These are phyloP conservation scores for Ascochyta koolunga DNA, from an alignment of 2,329 filamentous ascomycete species.

Conservation along the genomic window DNA sequence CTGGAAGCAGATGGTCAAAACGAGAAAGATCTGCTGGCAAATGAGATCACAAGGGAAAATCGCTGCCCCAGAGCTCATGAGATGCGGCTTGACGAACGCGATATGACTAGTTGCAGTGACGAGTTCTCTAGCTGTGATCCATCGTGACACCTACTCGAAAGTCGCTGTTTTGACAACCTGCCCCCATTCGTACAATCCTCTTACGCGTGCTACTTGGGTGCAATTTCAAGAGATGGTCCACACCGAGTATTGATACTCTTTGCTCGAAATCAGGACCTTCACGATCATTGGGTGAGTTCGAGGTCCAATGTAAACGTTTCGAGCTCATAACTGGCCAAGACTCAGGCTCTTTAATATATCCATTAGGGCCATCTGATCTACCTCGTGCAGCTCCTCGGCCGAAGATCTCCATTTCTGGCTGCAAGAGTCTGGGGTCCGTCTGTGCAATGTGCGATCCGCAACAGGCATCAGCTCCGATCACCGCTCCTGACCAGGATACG, in stretches of 20 bases:
- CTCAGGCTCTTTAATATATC: constrained; percentile 29
- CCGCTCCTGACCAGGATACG: constrained; percentile 18
- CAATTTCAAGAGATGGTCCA: neutral
- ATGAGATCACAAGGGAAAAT: neutral
- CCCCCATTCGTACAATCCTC: neutral
- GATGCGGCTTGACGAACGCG: neutral
- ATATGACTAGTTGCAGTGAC: neutral
- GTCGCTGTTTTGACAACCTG: no score
- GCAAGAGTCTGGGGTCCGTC: constrained; percentile 18
- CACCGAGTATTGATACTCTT: neutral
- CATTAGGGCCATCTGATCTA: constrained; percentile 29
- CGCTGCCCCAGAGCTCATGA: neutral
- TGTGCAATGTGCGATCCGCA: constrained; percentile 26
- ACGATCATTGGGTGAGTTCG: neutral
- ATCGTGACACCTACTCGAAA: neutral
- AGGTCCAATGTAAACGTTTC: constrained; percentile 1
- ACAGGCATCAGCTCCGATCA: constrained; percentile 26
- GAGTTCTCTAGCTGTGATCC: neutral
- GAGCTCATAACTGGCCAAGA: constrained; percentile 30
- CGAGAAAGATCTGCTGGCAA: neutral
- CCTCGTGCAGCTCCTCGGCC: constrained; percentile 21
- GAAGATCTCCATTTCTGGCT: constrained; percentile 7
- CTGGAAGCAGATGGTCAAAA: neutral
- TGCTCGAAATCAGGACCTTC: neutral
- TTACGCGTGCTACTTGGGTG: neutral